Evolutionary conservation across 2,329 filamentous ascomycete genomes (phyloP).

Genomic region (Scedosporium aurantiacum): DNA sequence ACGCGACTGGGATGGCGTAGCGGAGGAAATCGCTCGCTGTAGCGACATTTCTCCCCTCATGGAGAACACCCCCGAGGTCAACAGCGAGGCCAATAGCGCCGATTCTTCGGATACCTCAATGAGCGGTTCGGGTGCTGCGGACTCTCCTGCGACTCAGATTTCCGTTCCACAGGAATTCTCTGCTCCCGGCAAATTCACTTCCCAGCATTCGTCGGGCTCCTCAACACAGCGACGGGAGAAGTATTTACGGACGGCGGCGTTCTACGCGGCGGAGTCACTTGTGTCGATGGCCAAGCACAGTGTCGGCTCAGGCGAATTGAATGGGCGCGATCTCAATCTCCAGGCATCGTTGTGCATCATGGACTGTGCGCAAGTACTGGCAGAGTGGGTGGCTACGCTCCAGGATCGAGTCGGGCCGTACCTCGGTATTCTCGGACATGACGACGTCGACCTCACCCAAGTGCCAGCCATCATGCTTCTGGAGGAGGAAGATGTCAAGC

Average conservation of each 20-base stretch:
- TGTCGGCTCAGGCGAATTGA: conserved; percentile 73
- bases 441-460: conserved; percentile 66
- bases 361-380: conserved; percentile 86
- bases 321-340: conserved; percentile 73
- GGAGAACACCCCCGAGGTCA: conserved; percentile 47
- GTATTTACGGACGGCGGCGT: conserved; percentile 86
- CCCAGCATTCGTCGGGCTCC: conserved; percentile 20
- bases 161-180: conserved; percentile 37
- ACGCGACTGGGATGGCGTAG: conserved; percentile 84
- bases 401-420: conserved; percentile 91
- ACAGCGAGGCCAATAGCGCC: conserved; percentile 29
- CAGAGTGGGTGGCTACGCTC: conserved; percentile 86
- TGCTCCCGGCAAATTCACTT: conserved; percentile 22
- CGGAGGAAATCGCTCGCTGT: conserved; percentile 71
- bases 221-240: conserved; percentile 65
- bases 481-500: conserved; percentile 81
- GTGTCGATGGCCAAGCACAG: conserved; percentile 79
- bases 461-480: conserved; percentile 83
- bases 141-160: conserved; percentile 39
- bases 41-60: conserved; percentile 65
- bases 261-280: conserved; percentile 86
- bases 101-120: conserved; percentile 37
- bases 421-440: conserved; percentile 73
- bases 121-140: conserved; percentile 34
- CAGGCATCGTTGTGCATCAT: conserved; percentile 88